Evolutionary conservation across 805 yeast species (phyloP), one percentile per base, ranked within the genome.

Genomic region (Pichia pseudocactophila): DNA sequence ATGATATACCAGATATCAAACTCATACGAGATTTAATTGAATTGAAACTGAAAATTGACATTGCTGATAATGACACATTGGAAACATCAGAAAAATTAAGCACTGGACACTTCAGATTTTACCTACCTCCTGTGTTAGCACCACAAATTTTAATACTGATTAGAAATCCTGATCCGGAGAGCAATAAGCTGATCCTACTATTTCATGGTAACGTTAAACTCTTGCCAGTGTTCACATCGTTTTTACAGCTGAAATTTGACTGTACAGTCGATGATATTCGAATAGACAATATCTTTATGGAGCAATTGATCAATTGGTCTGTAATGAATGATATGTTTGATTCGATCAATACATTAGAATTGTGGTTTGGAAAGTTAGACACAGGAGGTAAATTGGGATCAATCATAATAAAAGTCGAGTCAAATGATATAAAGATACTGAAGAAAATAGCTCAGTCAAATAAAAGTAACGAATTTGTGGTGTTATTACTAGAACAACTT

Each of bases 21-120:
- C 57, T 53, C 7, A 47, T 60, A 10, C 36, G 49, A 13, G 44
- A 44, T 17, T 37, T 50, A 30, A 30, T 61, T 13, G 53, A 54
- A 33, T 42, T 57, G 11, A 51, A 48, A 39, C 47, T 53, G n/a
- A 57, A 56, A 37, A 56, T 54, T 17, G 50, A 47, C 25, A 33
- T 30, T 7, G 28, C n/a, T 7, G 22, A 30, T 11, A 12, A 16
- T 9, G 22, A 30, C n/a, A 9, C 15, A 7, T 45, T 47, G 34
- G 50, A 51, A 11, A 31, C 37, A 2, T 39, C 30, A 1, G 36
- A 37, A n/a, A 31, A 37, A 6, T 26, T 52, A 18, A 42, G 41
- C 19, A 47, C 55, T 12, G 64, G 65, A 0, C 58, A 57, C 42
- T 53, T 61, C 32, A 48, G 64, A 40, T 60, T 53, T 49, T 54